phyloP scores from a whole-genome alignment of 768 basidiomycete species.

The Rhodocollybia butyracea region DNA sequence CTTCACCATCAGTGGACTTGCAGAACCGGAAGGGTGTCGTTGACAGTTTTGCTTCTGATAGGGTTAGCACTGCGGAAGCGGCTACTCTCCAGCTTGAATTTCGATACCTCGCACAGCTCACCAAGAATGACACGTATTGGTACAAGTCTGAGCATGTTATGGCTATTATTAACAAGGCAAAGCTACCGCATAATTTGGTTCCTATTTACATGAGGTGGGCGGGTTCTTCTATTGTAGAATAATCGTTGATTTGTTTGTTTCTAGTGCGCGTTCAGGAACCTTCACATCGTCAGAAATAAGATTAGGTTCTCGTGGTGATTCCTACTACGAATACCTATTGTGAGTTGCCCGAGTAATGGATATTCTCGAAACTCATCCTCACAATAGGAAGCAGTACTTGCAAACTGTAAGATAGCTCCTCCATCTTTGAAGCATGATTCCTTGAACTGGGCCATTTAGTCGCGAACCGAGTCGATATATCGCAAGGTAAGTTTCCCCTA shows the following conservation, averaged over 20 bases:
- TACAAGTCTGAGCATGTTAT: slow-evolving; percentile 63
- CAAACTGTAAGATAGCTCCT: slow-evolving; percentile 48
- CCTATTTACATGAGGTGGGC: slow-evolving; percentile 69
- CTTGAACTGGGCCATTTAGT: slow-evolving; percentile 39
- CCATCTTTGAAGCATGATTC: neutral
- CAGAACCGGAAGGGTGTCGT: slow-evolving; percentile 43
- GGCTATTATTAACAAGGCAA: slow-evolving; percentile 50
- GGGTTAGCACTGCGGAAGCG: slow-evolving; percentile 68
- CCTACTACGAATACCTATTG: slow-evolving; percentile 77
- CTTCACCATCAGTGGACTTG: slow-evolving; percentile 60
- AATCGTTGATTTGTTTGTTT: neutral
- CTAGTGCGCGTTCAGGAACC: slow-evolving; percentile 17
- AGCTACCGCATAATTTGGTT: slow-evolving; percentile 53
- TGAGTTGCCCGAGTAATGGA: slow-evolving; percentile 25
- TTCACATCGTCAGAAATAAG: slow-evolving; percentile 55
- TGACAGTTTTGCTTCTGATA: slow-evolving; percentile 44
- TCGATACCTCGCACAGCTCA: slow-evolving; percentile 63
- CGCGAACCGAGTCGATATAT: slow-evolving; percentile 59
- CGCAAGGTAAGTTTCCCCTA: slow-evolving; percentile 39
- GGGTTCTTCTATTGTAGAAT: neutral
- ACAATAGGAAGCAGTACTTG: slow-evolving; percentile 50
- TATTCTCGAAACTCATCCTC: neutral
- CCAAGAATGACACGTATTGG: slow-evolving; percentile 66
- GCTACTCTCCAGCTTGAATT: slow-evolving; percentile 75
- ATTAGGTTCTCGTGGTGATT: slow-evolving; percentile 76